These are phyloP conservation scores for Candida fluviatilis DNA, from an alignment of 805 yeast genomes.

Conservation along the genomic window DNA sequence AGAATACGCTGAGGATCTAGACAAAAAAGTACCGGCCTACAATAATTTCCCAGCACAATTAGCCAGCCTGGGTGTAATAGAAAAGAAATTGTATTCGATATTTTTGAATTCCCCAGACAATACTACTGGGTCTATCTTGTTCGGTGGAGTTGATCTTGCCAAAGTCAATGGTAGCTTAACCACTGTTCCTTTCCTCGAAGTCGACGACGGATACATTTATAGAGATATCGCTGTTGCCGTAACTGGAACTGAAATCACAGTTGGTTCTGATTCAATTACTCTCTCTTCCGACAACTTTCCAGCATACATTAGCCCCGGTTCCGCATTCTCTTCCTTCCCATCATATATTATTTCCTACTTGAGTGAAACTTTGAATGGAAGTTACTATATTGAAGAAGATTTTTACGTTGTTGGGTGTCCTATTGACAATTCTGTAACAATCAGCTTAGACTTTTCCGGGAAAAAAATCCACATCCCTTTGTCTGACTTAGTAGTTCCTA, in stretches of 20 bases:
- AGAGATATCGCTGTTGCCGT: not conserved
- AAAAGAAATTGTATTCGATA: slow-evolving; percentile 27
- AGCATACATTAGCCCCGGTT: slow-evolving; percentile 16
- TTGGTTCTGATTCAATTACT: not conserved
- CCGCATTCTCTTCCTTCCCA: not conserved
- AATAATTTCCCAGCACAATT: slow-evolving; percentile 21
- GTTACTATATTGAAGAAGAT: slow-evolving; percentile 23
- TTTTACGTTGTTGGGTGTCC: slow-evolving; percentile 40
- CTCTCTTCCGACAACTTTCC: slow-evolving; percentile 17
- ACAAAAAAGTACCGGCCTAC: not conserved
- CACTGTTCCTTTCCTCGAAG: slow-evolving; percentile 5
- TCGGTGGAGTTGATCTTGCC: slow-evolving; percentile 25
- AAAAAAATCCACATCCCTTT: slow-evolving; percentile 7
- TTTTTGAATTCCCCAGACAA: slow-evolving; percentile 18
- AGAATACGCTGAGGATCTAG: not conserved
- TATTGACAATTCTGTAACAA: slow-evolving; percentile 6
- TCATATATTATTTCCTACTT: slow-evolving; percentile 15
- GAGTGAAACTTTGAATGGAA: slow-evolving; percentile 33
- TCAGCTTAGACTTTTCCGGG: slow-evolving; percentile 6
- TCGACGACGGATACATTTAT: not conserved
- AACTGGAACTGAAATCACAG: not conserved
- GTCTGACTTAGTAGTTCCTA: slow-evolving; percentile 6
- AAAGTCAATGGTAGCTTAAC: slow-evolving; percentile 19
- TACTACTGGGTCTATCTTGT: slow-evolving; percentile 18
- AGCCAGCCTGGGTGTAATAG: slow-evolving; percentile 25